These are phyloP conservation scores for Mentha longifolia DNA, from an alignment of 257 asterid genomes.

Conservation along the genomic window DNA sequence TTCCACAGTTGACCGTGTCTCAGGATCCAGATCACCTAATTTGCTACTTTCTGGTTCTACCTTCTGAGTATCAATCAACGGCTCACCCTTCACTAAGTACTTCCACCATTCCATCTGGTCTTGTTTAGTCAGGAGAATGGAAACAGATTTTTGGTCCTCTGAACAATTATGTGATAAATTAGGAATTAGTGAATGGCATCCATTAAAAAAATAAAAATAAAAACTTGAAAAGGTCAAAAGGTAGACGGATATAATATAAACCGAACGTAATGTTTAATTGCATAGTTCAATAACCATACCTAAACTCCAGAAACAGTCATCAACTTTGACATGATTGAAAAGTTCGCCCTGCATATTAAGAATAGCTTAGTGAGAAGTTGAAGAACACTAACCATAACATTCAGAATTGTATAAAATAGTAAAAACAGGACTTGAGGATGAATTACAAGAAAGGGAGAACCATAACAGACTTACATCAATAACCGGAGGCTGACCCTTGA, in stretches of 20 bases:
- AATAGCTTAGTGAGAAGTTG: constrained; percentile 5
- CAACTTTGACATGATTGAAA: constrained; percentile 65
- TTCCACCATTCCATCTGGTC: constrained; percentile 99
- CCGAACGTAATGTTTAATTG: neutral
- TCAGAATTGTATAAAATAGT: neutral
- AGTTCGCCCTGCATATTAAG: constrained; percentile 72
- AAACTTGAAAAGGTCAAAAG: constrained; percentile 13
- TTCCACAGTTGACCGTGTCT: constrained; percentile 83
- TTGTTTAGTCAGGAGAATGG: constrained; percentile 80
- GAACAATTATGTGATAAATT: constrained; percentile 15
- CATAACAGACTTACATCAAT: constrained; percentile 45
- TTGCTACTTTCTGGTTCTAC: constrained; percentile 86
- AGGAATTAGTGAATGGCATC: neutral
- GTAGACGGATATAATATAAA: neutral
- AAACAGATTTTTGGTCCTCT: constrained; percentile 83
- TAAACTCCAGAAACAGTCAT: constrained; percentile 90
- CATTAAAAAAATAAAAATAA: neutral
- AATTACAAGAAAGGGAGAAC: neutral
- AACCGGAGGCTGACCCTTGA: constrained; percentile 62
- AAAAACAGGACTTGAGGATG: neutral
- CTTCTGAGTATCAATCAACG: constrained; percentile 81
- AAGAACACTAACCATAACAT: neutral
- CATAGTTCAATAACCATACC: constrained; percentile 42
- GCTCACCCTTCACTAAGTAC: constrained; percentile 84
- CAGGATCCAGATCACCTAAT: constrained; percentile 80